These are phyloP conservation scores for Sporisorium exsertum DNA, from an alignment of 1,284 basidiomycete genomes.

Conservation along the genomic window DNA sequence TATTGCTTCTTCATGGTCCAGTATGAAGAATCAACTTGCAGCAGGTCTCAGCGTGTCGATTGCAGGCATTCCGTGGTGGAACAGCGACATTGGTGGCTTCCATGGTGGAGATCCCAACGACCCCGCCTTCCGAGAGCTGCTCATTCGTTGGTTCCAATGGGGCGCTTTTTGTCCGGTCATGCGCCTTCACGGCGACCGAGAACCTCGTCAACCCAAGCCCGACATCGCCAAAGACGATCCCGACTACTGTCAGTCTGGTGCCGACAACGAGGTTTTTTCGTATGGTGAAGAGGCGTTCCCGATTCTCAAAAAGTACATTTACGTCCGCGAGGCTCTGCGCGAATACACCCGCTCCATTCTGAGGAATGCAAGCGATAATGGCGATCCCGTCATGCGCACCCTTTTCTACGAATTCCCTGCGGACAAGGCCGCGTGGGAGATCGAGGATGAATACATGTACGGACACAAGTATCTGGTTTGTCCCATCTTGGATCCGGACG, in stretches of 20 bases:
- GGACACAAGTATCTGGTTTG: slow-evolving; percentile 28
- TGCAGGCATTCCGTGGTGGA: slow-evolving; percentile 39
- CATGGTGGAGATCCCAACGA: slow-evolving; percentile 37
- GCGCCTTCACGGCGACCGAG: slow-evolving; percentile 37
- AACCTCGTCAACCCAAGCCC: slow-evolving; percentile 27
- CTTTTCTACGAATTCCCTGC: slow-evolving; percentile 32
- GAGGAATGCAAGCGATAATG: slow-evolving; percentile 13
- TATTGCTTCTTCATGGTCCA: slow-evolving; percentile 34
- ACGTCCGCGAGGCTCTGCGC: slow-evolving; percentile 18
- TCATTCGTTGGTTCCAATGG: slow-evolving; percentile 44
- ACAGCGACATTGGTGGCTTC: slow-evolving; percentile 40
- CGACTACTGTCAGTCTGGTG: slow-evolving; percentile 21
- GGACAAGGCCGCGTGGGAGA: slow-evolving; percentile 17
- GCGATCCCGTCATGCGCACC: slow-evolving; percentile 28
- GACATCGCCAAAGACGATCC: slow-evolving; percentile 17
- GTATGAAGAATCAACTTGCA: slow-evolving; percentile 24
- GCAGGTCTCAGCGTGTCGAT: slow-evolving; percentile 25
- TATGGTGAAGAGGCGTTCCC: slow-evolving; percentile 17
- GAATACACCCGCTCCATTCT: slow-evolving; percentile 16
- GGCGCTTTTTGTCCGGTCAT: slow-evolving; percentile 35
- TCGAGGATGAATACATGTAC: slow-evolving; percentile 39
- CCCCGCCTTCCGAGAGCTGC: slow-evolving; percentile 21
- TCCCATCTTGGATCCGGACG: slow-evolving; percentile 17
- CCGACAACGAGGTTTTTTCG: slow-evolving; percentile 34
- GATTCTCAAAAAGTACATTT: slow-evolving; percentile 28